Evolutionary conservation across 768 basidiomycete species (phyloP).

Genomic region (Chlorophyllum brunneum): DNA sequence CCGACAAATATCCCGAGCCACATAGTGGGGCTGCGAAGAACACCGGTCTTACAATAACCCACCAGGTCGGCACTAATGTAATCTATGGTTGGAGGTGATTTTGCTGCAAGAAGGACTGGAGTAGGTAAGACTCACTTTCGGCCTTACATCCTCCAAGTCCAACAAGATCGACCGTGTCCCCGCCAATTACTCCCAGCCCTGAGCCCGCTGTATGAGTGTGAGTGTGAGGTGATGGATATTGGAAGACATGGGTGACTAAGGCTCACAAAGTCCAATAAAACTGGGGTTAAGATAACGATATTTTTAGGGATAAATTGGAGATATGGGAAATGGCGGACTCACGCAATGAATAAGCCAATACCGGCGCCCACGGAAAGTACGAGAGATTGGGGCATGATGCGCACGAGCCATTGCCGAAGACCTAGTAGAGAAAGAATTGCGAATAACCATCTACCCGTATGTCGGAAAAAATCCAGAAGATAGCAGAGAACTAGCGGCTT

Average conservation of each 20-base stretch:
- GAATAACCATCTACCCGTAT: slow-evolving; percentile 72
- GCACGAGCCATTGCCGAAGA: slow-evolving; percentile 85
- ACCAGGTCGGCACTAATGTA: slow-evolving; percentile 42
- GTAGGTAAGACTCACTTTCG: slow-evolving; percentile 30
- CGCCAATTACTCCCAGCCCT: slow-evolving; percentile 75
- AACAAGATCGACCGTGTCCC: slow-evolving; percentile 64
- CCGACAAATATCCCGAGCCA: slow-evolving; percentile 89
- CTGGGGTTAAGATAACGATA: slow-evolving; percentile 27
- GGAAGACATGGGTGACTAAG: not conserved
- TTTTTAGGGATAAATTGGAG: slow-evolving; percentile 3
- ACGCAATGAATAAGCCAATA: slow-evolving; percentile 87
- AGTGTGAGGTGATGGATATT: not conserved
- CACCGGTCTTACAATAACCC: slow-evolving; percentile 57
- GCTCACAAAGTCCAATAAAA: slow-evolving; percentile 71
- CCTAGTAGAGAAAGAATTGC: slow-evolving; percentile 76
- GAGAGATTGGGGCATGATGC: slow-evolving; percentile 85
- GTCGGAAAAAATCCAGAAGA: not conserved
- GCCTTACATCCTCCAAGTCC: slow-evolving; percentile 72
- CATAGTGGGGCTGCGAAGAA: slow-evolving; percentile 71
- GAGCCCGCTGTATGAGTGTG: slow-evolving; percentile 41
- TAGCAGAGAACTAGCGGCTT: slow-evolving; percentile 18
- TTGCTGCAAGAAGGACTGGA: not conserved
- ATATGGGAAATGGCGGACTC: slow-evolving; percentile 24
- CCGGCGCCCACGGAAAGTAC: slow-evolving; percentile 83
- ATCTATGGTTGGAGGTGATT: slow-evolving; percentile 25